Base-by-base conservation (phyloP, 129 eudicot genomes). In the Logfia minima region DNA sequence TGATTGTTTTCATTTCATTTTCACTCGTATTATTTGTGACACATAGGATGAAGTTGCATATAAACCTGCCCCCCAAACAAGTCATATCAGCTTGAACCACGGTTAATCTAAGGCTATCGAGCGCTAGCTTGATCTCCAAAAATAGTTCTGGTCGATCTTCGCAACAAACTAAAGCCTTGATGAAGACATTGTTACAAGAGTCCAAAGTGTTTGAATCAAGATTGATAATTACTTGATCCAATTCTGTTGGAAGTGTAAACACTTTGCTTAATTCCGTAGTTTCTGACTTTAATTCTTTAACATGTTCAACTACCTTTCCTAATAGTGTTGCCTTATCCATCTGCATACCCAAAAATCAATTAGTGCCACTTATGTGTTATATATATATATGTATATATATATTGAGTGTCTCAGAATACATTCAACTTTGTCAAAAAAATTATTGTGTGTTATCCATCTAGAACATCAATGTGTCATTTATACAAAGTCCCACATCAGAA, bases 291-390 rank as follows among this genome's bases (percentile, higher is more conserved):
- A 88, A 52, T 23, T 88, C 87, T 76, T 83, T 88, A 5, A 92
- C 82, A 14, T 90, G 85, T 18, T 90, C 90, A 41, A 92, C 90
- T 2, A 79, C 96, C 41, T 86, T 89, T 24, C 90, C 94, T 48
- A 92, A 39, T 35, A 92, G 83, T 48, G 86, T 89, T 63, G 98
- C 98, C 83, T 92, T 92, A 86, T 92, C 96, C 94, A 92, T 87
- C 98, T 92, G 81, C 86, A 67, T 56, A 59, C 26, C 66, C 69
- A 59, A 67, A 26, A 18, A 28, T 53, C 4, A 13, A 60, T 39
- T 26, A n/a, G 51, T 2, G 3, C 23, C 28, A 39, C 35, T 4
- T 19, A 60, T 14, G 32, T 11, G n/a, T n/a, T n/a, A n/a, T n/a
- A n/a, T n/a, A n/a, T n/a, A n/a, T n/a, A n/a, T n/a, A n/a, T n/a